These are phyloP conservation scores for Cordyceps pruinosa DNA, from an alignment of 2,329 filamentous ascomycete genomes.

Conservation along the genomic window DNA sequence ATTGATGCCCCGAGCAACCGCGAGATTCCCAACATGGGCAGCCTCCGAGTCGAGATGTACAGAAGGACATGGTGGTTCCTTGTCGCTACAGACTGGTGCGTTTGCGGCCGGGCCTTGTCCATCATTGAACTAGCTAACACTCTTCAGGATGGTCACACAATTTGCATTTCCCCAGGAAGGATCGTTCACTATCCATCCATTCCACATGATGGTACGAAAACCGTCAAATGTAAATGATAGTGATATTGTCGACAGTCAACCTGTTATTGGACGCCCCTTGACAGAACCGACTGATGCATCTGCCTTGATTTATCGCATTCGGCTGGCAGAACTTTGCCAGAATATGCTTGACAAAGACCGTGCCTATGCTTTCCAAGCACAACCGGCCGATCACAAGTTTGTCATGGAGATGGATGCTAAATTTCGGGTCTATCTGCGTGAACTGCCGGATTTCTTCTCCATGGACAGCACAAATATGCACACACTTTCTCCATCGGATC, in stretches of 20 bases:
- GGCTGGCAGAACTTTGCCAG: conserved; percentile 31
- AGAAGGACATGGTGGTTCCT: conserved; percentile 40
- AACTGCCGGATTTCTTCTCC: conserved; percentile 25
- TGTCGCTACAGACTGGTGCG: conserved; percentile 33
- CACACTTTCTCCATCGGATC: conserved; percentile 19
- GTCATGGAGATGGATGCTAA: conserved; percentile 28
- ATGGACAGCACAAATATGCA: conserved; percentile 17
- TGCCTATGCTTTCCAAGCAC: conserved; percentile 20
- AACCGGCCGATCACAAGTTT: conserved; percentile 25
- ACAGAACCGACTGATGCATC: conserved; percentile 29
- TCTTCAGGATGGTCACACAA: conserved; percentile 28
- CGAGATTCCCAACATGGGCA: conserved; percentile 18
- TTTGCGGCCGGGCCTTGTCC: not conserved
- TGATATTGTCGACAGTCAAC: conserved; percentile 25
- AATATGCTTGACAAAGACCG: conserved; percentile 27
- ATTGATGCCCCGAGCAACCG: conserved; percentile 28
- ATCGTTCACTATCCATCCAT: conserved; percentile 30
- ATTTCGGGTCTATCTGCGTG: conserved; percentile 22
- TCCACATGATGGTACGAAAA: conserved; percentile 32
- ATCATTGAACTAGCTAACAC: not conserved
- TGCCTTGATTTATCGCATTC: conserved; percentile 32
- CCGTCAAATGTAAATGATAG: conserved; percentile 33
- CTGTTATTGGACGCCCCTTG: conserved; percentile 24
- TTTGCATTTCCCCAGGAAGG: conserved; percentile 29
- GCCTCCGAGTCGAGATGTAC: conserved; percentile 29